A percentile compares a stretch with the other conserved stretches of the same genome.
Conservation (phyloP, 202 grass and related monocot genomes). For the Miscanthus sacchariflorus region DNA sequence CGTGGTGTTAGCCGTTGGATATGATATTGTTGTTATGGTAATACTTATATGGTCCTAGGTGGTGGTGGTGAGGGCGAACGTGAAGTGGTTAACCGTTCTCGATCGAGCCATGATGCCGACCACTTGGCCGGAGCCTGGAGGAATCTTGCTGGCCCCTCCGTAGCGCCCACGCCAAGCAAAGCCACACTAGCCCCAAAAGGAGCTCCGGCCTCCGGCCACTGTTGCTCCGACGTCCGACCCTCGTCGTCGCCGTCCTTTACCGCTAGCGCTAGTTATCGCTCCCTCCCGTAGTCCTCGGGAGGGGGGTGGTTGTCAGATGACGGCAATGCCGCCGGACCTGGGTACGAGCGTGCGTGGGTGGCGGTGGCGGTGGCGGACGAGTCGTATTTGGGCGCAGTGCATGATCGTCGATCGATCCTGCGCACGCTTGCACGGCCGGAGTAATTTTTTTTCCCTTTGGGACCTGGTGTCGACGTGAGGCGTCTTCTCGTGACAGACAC, state of each 20-base stretch:
- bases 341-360: no score
- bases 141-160: slow-evolving; percentile 2
- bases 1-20: neutral
- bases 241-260: neutral
- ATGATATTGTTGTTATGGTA: neutral
- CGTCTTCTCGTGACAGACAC: neutral
- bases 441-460: neutral
- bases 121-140: slow-evolving; percentile 2
- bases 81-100: slow-evolving; percentile 31
- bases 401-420: no score
- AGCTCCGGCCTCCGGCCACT: neutral
- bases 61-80: neutral
- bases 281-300: neutral
- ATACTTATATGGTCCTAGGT: neutral
- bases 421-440: neutral
- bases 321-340: neutral
- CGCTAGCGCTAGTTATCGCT: neutral
- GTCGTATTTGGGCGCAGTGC: no score
- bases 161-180: slow-evolving; percentile 56
- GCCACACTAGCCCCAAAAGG: neutral
- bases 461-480: no score
- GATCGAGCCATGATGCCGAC: slow-evolving; percentile 24
- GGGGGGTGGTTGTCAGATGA: neutral
- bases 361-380: neutral
- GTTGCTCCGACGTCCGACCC: neutral